Conservation (phyloP, 768 basidiomycete species). For the Leucosporidium creatinivorum region DNA sequence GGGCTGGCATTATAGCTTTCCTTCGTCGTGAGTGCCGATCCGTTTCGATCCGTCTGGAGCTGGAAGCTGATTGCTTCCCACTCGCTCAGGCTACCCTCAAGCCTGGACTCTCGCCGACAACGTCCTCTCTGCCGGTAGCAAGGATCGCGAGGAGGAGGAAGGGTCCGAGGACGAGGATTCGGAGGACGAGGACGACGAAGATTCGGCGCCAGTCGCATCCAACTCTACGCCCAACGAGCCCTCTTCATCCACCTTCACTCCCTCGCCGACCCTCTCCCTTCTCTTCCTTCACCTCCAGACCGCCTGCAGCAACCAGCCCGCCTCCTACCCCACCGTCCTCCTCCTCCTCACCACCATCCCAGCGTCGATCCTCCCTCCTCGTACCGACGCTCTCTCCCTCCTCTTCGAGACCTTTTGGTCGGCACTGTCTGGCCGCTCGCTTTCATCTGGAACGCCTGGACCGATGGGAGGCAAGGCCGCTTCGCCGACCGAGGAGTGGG, state of each 20-base stretch:
- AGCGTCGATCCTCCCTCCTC: conserved; percentile 41
- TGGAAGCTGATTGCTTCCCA: neutral
- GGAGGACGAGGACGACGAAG: conserved; percentile 13
- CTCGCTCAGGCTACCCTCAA: conserved; percentile 17
- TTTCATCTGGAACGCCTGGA: conserved; percentile 40
- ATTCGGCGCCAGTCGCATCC: neutral
- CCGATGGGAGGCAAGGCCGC: conserved; percentile 45
- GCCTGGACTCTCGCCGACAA: conserved; percentile 26
- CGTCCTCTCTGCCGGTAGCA: conserved; percentile 35
- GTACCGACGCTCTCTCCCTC: conserved; percentile 44
- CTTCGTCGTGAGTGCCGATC: conserved; percentile 6
- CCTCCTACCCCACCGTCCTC: conserved; percentile 75
- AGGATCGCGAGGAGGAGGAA: conserved; percentile 43
- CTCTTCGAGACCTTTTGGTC: conserved; percentile 77
- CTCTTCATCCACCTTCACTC: neutral
- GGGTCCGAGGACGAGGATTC: neutral
- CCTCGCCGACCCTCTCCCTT: conserved; percentile 44
- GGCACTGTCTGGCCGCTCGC: conserved; percentile 62
- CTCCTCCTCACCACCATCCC: conserved; percentile 77
- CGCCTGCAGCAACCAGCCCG: conserved; percentile 67
- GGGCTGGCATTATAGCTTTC: conserved; percentile 28
- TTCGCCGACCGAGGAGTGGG: conserved; percentile 40
- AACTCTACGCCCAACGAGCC: neutral
- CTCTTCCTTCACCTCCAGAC: conserved; percentile 67
- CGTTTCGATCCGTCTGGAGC: neutral